Evolutionary conservation across 352 stramenopile species (phyloP), one percentile per base, ranked within the genome.

Genomic region (Achlya hypogyna): DNA sequence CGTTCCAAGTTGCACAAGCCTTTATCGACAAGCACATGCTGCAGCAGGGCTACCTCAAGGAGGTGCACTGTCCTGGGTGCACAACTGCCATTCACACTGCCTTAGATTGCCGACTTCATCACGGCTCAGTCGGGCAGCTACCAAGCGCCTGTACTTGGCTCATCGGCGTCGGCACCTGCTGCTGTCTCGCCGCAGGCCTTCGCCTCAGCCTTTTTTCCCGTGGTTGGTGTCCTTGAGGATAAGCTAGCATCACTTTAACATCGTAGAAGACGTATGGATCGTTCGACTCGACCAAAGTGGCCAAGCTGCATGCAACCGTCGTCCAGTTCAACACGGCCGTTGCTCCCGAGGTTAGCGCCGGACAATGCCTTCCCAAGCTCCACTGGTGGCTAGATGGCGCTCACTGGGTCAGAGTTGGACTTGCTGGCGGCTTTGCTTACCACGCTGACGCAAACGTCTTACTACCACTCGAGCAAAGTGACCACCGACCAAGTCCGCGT

Each of bases 11-110:
- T 9, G 95, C 96, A 4, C 95, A 98, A 74, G 74, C 84, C 32
- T 99, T 99, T 73, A 98, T 99, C 73, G 90, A 98, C 80, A 93
- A 96, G 72, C 82, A 99, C 78, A 85, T 95, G 75, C 76, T 99
- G 10, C 87, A 97, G 40, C 92, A 98, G 71, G 74, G 81, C 53
- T 96, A 99, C 74, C 76, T 98, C 45, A 75, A 77, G 20, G 78
- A 93, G 58, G 58, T 65, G 34, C 29, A 18, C 29, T 53, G 4
- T n/a, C 6, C 28, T 29, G 6, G 32, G 9, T 45, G 14, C 9
- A 14, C 34, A 62, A 12, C 14, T 62, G 23, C 35, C 14, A 9
- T 32, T 29, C 31, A 23, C 22, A 10, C 8, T 43, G 4, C 49
- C 63, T 4, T 69, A 96, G 74, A 98, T 99, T 71, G 95, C 95